Evolutionary conservation across 768 basidiomycete genomes (phyloP).

Genomic region (Pisolithus microcarpus): DNA sequence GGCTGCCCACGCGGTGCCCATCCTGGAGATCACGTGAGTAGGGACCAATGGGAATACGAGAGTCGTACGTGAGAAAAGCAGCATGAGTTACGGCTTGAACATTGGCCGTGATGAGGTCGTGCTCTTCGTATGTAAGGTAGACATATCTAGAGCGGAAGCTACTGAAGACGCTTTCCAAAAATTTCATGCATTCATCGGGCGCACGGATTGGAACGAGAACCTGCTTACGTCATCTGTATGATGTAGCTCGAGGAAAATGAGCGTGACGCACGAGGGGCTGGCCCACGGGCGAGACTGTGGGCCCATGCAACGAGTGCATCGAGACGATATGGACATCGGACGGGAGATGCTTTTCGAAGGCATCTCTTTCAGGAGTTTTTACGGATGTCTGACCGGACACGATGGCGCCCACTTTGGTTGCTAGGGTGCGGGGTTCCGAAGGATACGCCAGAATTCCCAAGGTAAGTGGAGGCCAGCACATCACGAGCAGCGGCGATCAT

Average conservation of each 20-base stretch:
- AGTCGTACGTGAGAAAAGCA: slow-evolving; percentile 80
- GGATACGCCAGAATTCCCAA: slow-evolving; percentile 1
- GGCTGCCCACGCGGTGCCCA: slow-evolving; percentile 95
- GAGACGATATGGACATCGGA: slow-evolving; percentile 84
- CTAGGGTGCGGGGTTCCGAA: slow-evolving; percentile 32
- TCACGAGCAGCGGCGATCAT: neutral
- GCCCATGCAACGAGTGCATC: slow-evolving; percentile 92
- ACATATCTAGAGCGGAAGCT: slow-evolving; percentile 83
- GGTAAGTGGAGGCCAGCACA: neutral
- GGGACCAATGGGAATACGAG: neutral
- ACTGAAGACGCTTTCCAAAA: slow-evolving; percentile 79
- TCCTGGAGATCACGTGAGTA: slow-evolving; percentile 42
- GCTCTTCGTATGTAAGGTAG: slow-evolving; percentile 91
- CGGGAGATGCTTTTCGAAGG: slow-evolving; percentile 87
- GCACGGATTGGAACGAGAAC: slow-evolving; percentile 86
- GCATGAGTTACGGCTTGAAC: slow-evolving; percentile 98
- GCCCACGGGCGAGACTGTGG: slow-evolving; percentile 76
- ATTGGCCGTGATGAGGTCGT: slow-evolving; percentile 94
- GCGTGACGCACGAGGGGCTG: slow-evolving; percentile 72
- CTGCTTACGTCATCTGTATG: slow-evolving; percentile 32
- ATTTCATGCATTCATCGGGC: slow-evolving; percentile 55
- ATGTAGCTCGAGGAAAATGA: neutral
- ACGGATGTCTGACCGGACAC: slow-evolving; percentile 97
- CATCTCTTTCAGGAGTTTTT: slow-evolving; percentile 85
- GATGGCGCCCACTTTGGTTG: slow-evolving; percentile 86